Conservation (phyloP, 2,329 filamentous ascomycete genomes). For the Lachnellula hyalina region DNA sequence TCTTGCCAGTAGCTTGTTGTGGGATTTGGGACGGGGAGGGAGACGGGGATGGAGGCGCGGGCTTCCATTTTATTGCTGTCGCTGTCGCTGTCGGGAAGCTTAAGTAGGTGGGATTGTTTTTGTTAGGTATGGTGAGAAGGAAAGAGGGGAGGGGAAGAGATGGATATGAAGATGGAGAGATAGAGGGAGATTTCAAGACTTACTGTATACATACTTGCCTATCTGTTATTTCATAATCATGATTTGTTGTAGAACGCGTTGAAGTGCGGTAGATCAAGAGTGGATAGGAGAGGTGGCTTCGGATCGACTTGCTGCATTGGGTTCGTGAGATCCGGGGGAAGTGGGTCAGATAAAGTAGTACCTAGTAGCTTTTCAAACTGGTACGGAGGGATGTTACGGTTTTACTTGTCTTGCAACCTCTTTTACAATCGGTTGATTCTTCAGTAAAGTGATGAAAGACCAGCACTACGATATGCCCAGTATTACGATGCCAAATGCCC, state of each 20-base stretch:
- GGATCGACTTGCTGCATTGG: constrained; percentile 11
- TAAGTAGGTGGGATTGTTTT: too few species aligned
- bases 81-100: not conserved
- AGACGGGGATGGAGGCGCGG: constrained; percentile 18
- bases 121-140: not conserved
- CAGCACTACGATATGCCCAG: not conserved
- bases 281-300: constrained; percentile 8
- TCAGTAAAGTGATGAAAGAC: not conserved
- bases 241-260: not conserved
- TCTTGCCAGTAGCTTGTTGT: constrained; percentile 34
- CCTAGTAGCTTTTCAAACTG: not conserved
- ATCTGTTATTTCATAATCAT: too few species aligned
- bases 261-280: constrained; percentile 3
- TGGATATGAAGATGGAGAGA: not conserved
- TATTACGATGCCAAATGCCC: not conserved
- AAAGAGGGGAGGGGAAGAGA: not conserved
- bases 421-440: not conserved
- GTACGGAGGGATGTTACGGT: not conserved
- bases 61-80: constrained; percentile 14
- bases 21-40: constrained; percentile 29
- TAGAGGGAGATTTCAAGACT: too few species aligned
- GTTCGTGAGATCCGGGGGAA: constrained; percentile 6
- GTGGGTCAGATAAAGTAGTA: constrained; percentile 1
- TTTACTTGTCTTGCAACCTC: not conserved
- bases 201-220: too few species aligned